These are phyloP conservation scores for Kodamaea neixiangensis DNA, from an alignment of 805 yeast genomes.

Conservation along the genomic window DNA sequence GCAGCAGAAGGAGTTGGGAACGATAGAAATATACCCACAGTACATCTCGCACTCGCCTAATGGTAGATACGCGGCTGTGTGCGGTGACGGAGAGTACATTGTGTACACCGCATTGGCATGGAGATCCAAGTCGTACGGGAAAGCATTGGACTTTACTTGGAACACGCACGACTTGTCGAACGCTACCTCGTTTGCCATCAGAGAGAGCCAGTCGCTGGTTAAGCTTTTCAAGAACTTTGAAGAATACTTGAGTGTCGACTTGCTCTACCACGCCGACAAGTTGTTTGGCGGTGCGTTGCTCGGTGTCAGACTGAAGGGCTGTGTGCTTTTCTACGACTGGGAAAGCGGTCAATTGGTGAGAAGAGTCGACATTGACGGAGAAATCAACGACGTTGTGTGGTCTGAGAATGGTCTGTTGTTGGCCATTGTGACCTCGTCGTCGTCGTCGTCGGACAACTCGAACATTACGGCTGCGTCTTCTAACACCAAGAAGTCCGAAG, in stretches of 20 bases:
- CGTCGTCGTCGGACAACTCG: constrained; percentile 23
- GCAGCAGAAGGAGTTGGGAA: constrained; percentile 88
- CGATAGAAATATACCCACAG: constrained; percentile 90
- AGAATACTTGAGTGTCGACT: constrained; percentile 66
- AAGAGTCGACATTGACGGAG: constrained; percentile 77
- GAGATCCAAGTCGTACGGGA: constrained; percentile 94
- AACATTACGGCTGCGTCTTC: constrained; percentile 19
- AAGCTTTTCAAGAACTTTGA: constrained; percentile 82
- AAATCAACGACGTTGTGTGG: constrained; percentile 84
- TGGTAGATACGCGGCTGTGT: constrained; percentile 94
- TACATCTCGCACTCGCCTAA: constrained; percentile 90
- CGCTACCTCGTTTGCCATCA: constrained; percentile 68
- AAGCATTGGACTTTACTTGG: constrained; percentile 92
- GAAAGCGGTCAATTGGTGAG: constrained; percentile 81
- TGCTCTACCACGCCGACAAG: constrained; percentile 73
- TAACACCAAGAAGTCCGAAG: constrained; percentile 51
- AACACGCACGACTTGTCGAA: constrained; percentile 77
- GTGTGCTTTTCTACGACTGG: constrained; percentile 92
- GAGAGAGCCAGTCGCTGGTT: constrained; percentile 66
- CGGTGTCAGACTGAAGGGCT: constrained; percentile 81
- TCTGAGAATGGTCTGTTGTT: constrained; percentile 90
- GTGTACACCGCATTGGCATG: constrained; percentile 96
- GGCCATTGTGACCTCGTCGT: constrained; percentile 54
- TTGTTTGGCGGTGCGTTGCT: constrained; percentile 87
- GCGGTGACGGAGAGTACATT: constrained; percentile 97